phyloP scores from a whole-genome alignment of 2,329 filamentous ascomycete genomes.

The Rasamsonia emersonii region DNA sequence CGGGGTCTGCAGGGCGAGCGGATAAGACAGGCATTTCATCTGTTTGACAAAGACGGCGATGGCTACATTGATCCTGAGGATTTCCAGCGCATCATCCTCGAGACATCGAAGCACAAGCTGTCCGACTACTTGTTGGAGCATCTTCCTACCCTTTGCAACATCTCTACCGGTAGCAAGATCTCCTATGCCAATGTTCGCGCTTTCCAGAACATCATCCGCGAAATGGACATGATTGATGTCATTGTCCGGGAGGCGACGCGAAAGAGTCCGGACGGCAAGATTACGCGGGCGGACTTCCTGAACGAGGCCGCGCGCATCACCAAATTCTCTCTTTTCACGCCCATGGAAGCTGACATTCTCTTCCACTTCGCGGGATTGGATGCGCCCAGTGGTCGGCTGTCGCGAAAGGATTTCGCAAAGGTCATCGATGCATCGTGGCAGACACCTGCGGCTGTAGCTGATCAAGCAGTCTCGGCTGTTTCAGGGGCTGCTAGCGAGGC shows the following conservation, averaged over 20 bases:
- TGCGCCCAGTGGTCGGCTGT: conserved; percentile 75
- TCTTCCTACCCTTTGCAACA: conserved; percentile 88
- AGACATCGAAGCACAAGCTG: conserved; percentile 90
- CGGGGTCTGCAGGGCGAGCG: conserved; percentile 92
- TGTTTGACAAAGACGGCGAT: conserved; percentile 83
- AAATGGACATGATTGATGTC: conserved; percentile 95
- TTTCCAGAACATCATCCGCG: conserved; percentile 94
- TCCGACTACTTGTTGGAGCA: conserved; percentile 92
- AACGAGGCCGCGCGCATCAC: conserved; percentile 88
- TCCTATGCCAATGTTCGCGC: conserved; percentile 96
- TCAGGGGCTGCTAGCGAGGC: conserved; percentile 42
- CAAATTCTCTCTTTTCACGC: conserved; percentile 91
- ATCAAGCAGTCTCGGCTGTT: conserved; percentile 34
- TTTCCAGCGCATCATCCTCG: conserved; percentile 91
- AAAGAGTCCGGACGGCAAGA: conserved; percentile 82
- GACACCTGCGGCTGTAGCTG: conserved; percentile 49
- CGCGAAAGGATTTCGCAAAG: conserved; percentile 79
- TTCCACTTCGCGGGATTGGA: conserved; percentile 97
- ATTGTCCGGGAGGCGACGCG: conserved; percentile 79
- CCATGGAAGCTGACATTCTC: conserved; percentile 96
- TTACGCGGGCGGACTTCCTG: conserved; percentile 86
- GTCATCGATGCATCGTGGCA: conserved; percentile 93
- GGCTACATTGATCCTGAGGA: conserved; percentile 89
- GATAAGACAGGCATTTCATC: conserved; percentile 88
- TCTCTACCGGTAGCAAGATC: conserved; percentile 82